Evolutionary conservation across 352 stramenopile species (phyloP).

Genomic region (Pythium volutum): DNA sequence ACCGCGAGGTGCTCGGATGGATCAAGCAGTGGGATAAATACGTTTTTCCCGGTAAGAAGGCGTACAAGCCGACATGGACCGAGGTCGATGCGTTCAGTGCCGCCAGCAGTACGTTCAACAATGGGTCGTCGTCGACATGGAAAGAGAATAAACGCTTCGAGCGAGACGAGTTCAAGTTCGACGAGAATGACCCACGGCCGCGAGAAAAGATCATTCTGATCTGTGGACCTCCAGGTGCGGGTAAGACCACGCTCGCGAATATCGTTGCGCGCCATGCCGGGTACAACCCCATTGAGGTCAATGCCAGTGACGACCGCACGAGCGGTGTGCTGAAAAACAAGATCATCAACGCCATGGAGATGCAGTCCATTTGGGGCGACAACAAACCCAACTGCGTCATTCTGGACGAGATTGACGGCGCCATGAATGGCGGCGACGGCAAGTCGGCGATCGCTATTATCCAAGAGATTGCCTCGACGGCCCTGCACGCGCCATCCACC

Average conservation of each 20-base stretch:
- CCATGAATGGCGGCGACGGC: conserved; percentile 86
- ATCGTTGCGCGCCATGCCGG: conserved; percentile 95
- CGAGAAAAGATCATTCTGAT: conserved; percentile 93
- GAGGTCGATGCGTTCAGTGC: conserved; percentile 14
- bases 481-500: conserved; percentile 49
- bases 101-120: conserved; percentile 4
- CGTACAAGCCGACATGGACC: conserved; percentile 18
- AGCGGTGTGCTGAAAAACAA: conserved; percentile 89
- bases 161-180: conserved; percentile 9
- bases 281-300: conserved; percentile 97
- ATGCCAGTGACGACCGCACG: conserved; percentile 97
- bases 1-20: conserved; percentile 94
- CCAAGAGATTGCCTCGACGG: conserved; percentile 89
- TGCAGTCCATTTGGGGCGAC: conserved; percentile 85
- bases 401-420: conserved; percentile 98
- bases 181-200: conserved; percentile 49
- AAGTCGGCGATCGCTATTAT: conserved; percentile 89
- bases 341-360: conserved; percentile 91
- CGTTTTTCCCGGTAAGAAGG: conserved; percentile 88
- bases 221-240: conserved; percentile 90
- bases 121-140: conserved; percentile 14
- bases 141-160: conserved; percentile 6
- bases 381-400: conserved; percentile 97
- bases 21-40: conserved; percentile 95
- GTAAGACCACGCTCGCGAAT: conserved; percentile 97